phyloP scores from a whole-genome alignment of 257 asterid species.

The Solanum virginianum region DNA sequence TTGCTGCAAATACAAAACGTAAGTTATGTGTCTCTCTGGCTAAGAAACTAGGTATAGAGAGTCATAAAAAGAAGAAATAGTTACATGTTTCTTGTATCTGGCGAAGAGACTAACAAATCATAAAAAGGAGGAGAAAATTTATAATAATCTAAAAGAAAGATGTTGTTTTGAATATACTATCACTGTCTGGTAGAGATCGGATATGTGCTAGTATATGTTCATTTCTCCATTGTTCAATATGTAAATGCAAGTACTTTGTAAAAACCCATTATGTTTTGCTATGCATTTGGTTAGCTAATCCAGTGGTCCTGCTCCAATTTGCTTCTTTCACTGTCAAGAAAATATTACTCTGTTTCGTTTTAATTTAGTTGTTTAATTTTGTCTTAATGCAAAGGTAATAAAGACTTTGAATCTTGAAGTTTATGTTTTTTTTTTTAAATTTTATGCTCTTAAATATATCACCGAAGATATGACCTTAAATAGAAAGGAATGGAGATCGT shows the following conservation, averaged over 20 bases:
- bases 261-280: neutral
- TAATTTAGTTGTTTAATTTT: neutral
- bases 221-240: neutral
- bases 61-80: neutral
- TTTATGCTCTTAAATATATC: too few relatives aligned
- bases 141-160: neutral
- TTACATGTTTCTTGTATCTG: neutral
- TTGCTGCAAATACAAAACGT: neutral
- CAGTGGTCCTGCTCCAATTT: conserved; percentile 1
- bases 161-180: conserved; percentile 19
- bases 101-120: neutral
- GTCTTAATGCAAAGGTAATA: neutral
- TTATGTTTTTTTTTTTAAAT: too few relatives aligned
- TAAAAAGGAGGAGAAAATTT: neutral
- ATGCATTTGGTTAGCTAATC: conserved; percentile 1
- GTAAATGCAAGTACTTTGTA: neutral
- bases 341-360: neutral
- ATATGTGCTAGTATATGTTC: neutral
- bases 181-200: conserved; percentile 16
- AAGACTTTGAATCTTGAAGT: fast-evolving
- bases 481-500: too few relatives aligned
- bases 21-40: neutral
- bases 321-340: neutral
- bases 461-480: too few relatives aligned
- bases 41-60: neutral